Base-by-base conservation (phyloP, 805 yeast genomes). In the Myxozyma vanderwaltii region DNA sequence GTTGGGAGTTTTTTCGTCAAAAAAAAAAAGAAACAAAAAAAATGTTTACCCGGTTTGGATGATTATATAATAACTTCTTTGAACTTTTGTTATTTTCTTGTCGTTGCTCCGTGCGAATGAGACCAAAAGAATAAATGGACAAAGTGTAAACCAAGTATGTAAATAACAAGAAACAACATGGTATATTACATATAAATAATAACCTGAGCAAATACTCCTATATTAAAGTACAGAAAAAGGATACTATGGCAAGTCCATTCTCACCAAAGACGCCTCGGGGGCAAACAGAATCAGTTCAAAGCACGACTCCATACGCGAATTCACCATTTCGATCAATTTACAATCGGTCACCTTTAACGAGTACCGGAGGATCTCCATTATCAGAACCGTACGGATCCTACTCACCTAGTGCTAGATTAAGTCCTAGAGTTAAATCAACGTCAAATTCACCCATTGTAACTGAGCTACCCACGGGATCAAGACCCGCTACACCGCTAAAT, bases 271-370 rank as follows among this genome's bases (percentile, higher is more conserved):
- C 53, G 33, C 53, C 53, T 6, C 29, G 53, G n/a, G 15, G 38
- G 19, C 33, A 17, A 35, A 2, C 23, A 15, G 33, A 38, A 15
- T 40, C 13, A 10, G 21, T 2, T 6, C 51, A 15, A 15, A 31
- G 45, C 23, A 26, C 53, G 36, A 49, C 53, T 13, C 53, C 53
- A 39, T 49, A 49, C 36, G 10, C 45, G 7, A 38, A 49, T 17
- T 62, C 65, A 4, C 65, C 63, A 15, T 59, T 62, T 54, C 61
- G 53, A 43, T n/a, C 64, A 24, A 45, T 62, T 26, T 62, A 57
- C 56, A 58, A 55, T 15, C 58, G 54, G 4, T 57, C 64, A 8
- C 64, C 61, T 6, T 45, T 59, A 12, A n/a, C 38, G 7, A 17
- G 6, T 17, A 8, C 41, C 21, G 41, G 41, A 26, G 40, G 46